Base-by-base conservation (phyloP, 1,284 basidiomycete species). In the Leccinum subspadiceum region DNA sequence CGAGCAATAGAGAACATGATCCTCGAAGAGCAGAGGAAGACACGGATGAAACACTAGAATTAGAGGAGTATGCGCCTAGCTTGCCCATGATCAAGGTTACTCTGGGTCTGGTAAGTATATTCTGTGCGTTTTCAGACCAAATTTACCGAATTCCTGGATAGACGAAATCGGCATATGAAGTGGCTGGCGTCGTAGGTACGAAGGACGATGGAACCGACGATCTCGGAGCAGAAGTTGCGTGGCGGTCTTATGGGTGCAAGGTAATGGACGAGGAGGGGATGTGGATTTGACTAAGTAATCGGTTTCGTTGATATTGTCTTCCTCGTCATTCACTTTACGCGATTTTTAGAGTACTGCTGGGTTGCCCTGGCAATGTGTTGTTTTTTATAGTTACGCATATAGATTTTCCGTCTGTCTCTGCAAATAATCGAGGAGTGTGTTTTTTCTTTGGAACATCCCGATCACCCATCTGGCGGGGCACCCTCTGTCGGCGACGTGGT, bases 11-110 rank as follows among this genome's bases (percentile, higher is more conserved):
- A 8, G 2, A 17, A n/a, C 13, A n/a, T 39, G 44, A 10, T n/a
- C 29, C 24, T 6, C 17, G 20, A 7, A 53, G 57, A 56, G 39
- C 53, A 20, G 20, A 58, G 51, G 44, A 52, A 15, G 65, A 68
- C 50, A 60, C 60, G 39, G 55, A 60, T 33, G 50, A 58, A 29
- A 62, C 66, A 53, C 56, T 63, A n/a, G 71, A 75, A 63, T 71
- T 93, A 31, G 84, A 87, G 62, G 70, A 72, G 26, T 88, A 89
- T 69, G 69, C 62, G 26, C 79, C 81, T 37, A 77, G 78, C 10
- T 68, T 75, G 24, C 84, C 85, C 3, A 81, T 79, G 62, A 88
- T 89, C 77, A 87, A 86, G 72, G 74, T 89, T 24, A 81, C 86
- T 0, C 75, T 88, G 35, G 86, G 86, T 5, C 66, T 85, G 62